A percentile compares a stretch with the other conserved stretches of the same genome.
These are phyloP conservation scores for Cutaneotrichosporon cavernicola DNA, from an alignment of 1,284 basidiomycete species.

Conservation along the genomic window DNA sequence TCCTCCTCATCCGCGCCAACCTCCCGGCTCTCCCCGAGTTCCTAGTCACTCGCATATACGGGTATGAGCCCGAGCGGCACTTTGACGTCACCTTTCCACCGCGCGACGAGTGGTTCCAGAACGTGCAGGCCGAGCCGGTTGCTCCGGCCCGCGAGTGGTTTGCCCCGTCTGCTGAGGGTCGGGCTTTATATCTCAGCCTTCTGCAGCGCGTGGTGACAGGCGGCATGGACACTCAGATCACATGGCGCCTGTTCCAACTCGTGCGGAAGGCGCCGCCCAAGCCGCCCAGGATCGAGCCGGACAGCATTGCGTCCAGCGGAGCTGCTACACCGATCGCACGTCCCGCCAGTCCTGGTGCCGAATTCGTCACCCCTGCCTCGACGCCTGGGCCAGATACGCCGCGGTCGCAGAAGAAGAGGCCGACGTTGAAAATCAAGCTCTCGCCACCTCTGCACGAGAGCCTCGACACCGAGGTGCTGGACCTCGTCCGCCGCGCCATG, in stretches of 20 bases:
- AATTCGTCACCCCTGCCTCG: not conserved
- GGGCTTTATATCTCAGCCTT: constrained; percentile 38
- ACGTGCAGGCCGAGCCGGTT: constrained; percentile 22
- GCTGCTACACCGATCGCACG: constrained; percentile 6
- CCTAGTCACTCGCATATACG: constrained; percentile 40
- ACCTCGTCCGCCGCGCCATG: constrained; percentile 45
- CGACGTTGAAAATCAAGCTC: constrained; percentile 13
- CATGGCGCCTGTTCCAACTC: constrained; percentile 46
- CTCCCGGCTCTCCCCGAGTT: constrained; percentile 40
- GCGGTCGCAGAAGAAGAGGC: constrained; percentile 5
- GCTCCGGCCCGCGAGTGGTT: constrained; percentile 27
- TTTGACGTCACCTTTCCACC: constrained; percentile 43
- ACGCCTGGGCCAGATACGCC: constrained; percentile 2
- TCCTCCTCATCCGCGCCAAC: constrained; percentile 32
- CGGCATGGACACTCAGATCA: constrained; percentile 36
- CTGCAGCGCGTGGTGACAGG: constrained; percentile 40
- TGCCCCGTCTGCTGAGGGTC: constrained; percentile 24
- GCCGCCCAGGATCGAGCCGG: constrained; percentile 10
- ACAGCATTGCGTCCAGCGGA: not conserved
- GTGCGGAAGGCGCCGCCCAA: constrained; percentile 33
- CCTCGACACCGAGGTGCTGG: constrained; percentile 45
- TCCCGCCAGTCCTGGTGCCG: not conserved
- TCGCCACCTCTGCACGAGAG: constrained; percentile 16
- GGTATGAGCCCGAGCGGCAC: constrained; percentile 29
- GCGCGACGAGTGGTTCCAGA: constrained; percentile 37